Evolutionary conservation across 108 stramenopile species (phyloP).

Genomic region (Chaetoceros muelleri): DNA sequence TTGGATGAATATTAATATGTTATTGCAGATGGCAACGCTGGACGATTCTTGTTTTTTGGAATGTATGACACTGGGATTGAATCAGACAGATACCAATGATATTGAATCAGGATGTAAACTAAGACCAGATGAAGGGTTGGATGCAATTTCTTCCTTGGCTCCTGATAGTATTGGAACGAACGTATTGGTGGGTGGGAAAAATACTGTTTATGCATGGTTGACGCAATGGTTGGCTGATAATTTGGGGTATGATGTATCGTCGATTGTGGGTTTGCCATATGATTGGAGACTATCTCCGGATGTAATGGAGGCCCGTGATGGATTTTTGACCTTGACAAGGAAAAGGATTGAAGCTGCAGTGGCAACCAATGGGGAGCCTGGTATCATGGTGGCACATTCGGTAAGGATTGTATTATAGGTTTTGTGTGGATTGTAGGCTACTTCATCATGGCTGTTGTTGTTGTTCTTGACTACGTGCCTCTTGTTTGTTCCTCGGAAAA

Average conservation of each 20-base stretch:
- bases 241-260: constrained; percentile 73
- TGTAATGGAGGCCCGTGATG: constrained; percentile 68
- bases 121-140: constrained; percentile 80
- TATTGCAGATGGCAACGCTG: constrained; percentile 75
- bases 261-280: constrained; percentile 73
- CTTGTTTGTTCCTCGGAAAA: constrained; percentile 1
- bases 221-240: constrained; percentile 81
- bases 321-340: constrained; percentile 42
- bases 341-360: constrained; percentile 67
- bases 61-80: constrained; percentile 60
- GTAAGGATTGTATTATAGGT: constrained; percentile 33
- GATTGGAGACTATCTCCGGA: constrained; percentile 78
- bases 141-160: constrained; percentile 66
- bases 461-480: neutral
- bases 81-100: constrained; percentile 68
- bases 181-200: constrained; percentile 65
- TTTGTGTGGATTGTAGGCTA: too few relatives aligned
- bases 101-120: constrained; percentile 59
- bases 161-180: constrained; percentile 51
- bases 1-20: constrained; percentile 70
- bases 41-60: constrained; percentile 59
- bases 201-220: constrained; percentile 82
- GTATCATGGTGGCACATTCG: constrained; percentile 82
- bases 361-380: constrained; percentile 44
- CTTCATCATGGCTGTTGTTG: constrained; percentile 1